Percentiles rank a stretch among this genome's conserved stretches.
phyloP scores from a whole-genome alignment of 2,329 filamentous ascomycete genomes.

The Chaetomiaceae sp. region DNA sequence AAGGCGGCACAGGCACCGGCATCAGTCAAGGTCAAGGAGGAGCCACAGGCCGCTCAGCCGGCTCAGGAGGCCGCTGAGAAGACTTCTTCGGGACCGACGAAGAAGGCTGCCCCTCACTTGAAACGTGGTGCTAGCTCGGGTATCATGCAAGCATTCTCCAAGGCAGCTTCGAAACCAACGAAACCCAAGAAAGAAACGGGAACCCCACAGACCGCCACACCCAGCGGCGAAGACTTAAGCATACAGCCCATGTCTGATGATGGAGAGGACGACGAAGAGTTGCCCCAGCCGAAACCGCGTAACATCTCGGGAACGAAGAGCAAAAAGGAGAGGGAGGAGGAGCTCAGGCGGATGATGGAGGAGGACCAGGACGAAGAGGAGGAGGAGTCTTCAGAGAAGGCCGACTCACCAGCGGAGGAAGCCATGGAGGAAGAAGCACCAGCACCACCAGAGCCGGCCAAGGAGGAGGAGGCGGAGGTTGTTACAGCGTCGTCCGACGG shows the following conservation, averaged over 20 bases:
- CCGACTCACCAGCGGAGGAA: constrained; percentile 29
- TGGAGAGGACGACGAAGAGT: constrained; percentile 49
- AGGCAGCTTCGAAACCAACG: constrained; percentile 42
- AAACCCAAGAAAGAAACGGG: constrained; percentile 45
- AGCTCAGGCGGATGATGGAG: constrained; percentile 72
- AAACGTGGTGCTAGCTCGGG: constrained; percentile 52
- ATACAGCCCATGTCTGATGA: constrained; percentile 49
- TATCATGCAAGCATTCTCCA: constrained; percentile 77
- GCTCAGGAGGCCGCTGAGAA: constrained; percentile 30
- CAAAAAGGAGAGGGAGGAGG: constrained; percentile 59
- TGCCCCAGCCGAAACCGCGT: constrained; percentile 35
- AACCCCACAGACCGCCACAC: constrained; percentile 31
- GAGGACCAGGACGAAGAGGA: constrained; percentile 43
- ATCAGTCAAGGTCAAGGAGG: constrained; percentile 29
- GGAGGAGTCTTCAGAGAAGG: constrained; percentile 53
- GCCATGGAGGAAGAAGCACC: constrained; percentile 31
- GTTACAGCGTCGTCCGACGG: constrained; percentile 47
- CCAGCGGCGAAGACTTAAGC: constrained; percentile 40
- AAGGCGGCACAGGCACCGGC: constrained; percentile 20
- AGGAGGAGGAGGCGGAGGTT: constrained; percentile 44
- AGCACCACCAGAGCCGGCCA: constrained; percentile 33
- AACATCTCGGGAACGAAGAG: constrained; percentile 32
- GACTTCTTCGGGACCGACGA: constrained; percentile 32
- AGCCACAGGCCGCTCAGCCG: constrained; percentile 32
- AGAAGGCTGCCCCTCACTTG: constrained; percentile 34